These are phyloP conservation scores for Mesotaenium endlicherianum DNA, from an alignment of 139 green algal genomes.

Conservation along the genomic window DNA sequence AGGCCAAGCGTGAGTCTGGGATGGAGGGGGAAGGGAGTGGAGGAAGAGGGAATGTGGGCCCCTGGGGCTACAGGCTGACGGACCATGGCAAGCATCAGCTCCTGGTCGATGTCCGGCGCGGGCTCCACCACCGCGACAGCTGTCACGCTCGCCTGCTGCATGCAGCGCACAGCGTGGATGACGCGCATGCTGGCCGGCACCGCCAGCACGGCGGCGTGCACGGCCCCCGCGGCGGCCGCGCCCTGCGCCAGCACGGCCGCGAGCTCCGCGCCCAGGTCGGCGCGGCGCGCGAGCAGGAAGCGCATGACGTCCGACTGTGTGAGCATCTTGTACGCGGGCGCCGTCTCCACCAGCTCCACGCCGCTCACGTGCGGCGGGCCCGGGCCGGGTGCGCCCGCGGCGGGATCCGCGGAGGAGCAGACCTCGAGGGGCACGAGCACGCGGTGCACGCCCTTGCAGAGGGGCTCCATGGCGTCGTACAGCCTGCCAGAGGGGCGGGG, in stretches of 20 bases:
- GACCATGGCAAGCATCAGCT: neutral
- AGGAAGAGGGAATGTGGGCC: neutral
- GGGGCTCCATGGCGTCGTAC: slow-evolving; percentile 16
- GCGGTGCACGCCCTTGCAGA: slow-evolving; percentile 41
- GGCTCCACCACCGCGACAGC: neutral
- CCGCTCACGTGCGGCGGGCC: neutral
- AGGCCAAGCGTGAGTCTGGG: too few species aligned
- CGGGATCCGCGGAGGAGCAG: neutral
- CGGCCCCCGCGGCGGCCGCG: neutral
- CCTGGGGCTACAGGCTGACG: neutral
- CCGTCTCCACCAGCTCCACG: too few species aligned
- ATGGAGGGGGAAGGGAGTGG: neutral
- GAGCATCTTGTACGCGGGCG: neutral
- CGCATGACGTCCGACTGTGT: slow-evolving; percentile 18
- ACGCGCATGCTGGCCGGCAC: slow-evolving; percentile 16
- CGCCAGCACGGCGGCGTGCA: slow-evolving; percentile 7
- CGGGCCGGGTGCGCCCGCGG: neutral
- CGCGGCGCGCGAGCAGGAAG: neutral
- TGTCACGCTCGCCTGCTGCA: neutral
- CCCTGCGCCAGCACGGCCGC: neutral
- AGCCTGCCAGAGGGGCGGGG: neutral
- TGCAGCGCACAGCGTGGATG: slow-evolving; percentile 9
- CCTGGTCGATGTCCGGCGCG: neutral
- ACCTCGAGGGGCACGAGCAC: neutral
- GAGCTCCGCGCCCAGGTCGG: slow-evolving; percentile 6